Evolutionary conservation across 768 basidiomycete species (phyloP).

Genomic region (Hypsizygus marmoreus): DNA sequence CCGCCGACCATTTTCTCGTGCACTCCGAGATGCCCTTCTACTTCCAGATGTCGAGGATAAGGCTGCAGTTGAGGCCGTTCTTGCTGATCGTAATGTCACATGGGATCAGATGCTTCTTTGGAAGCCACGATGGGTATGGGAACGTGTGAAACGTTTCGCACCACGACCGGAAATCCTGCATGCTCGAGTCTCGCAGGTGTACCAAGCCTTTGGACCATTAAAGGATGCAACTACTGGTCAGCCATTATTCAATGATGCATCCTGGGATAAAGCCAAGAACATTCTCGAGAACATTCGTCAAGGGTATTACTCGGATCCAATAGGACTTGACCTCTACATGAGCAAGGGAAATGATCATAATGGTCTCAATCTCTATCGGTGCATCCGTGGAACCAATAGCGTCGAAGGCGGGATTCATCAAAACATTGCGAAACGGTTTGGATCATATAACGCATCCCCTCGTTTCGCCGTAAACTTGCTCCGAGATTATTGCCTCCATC

Average conservation of each 20-base stretch:
- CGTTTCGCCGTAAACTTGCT: conserved; percentile 13
- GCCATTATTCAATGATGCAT: conserved; percentile 19
- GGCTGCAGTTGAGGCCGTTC: conserved; percentile 3
- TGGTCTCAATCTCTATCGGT: conserved; percentile 20
- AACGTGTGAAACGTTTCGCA: conserved; percentile 17
- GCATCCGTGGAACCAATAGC: conserved; percentile 21
- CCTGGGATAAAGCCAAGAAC: conserved; percentile 20
- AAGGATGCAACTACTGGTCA: conserved; percentile 20
- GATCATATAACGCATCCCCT: conserved; percentile 13
- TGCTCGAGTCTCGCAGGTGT: conserved; percentile 14
- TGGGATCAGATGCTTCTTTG: conserved; percentile 11
- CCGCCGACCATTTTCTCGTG: conserved; percentile 15
- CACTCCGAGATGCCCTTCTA: conserved; percentile 20
- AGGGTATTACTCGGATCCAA: conserved; percentile 24
- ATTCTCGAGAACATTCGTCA: conserved; percentile 20
- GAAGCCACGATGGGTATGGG: conserved; percentile 19
- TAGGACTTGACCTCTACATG: conserved; percentile 10
- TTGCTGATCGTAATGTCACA: background rate
- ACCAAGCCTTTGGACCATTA: conserved; percentile 20
- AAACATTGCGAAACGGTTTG: conserved; percentile 10
- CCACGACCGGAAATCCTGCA: conserved; percentile 22
- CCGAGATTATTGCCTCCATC: conserved; percentile 10
- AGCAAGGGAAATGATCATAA: conserved; percentile 10
- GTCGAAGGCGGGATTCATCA: conserved; percentile 23
- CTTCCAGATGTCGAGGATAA: conserved; percentile 19